phyloP scores from a whole-genome alignment of 1,284 basidiomycete species.

The Trametes pubescens region DNA sequence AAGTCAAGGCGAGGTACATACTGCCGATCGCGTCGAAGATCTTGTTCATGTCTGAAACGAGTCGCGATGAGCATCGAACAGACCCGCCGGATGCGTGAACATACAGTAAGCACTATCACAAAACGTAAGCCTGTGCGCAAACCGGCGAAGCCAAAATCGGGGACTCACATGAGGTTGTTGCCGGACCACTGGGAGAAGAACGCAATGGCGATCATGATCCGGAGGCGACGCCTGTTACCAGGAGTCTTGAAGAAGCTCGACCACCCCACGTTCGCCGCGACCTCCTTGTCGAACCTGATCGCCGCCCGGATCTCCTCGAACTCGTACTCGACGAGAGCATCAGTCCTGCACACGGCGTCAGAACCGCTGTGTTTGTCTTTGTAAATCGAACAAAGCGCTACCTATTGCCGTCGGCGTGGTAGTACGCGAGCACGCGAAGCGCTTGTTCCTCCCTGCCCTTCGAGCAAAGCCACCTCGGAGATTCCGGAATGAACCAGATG shows the following conservation, averaged over 20 bases:
- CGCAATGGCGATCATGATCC: slow-evolving; percentile 64
- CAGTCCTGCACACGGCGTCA: slow-evolving; percentile 43
- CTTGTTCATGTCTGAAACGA: slow-evolving; percentile 53
- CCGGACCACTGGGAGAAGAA: slow-evolving; percentile 75
- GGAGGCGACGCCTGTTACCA: slow-evolving; percentile 62
- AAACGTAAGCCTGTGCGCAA: neutral
- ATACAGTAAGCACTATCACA: slow-evolving; percentile 42
- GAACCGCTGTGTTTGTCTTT: neutral
- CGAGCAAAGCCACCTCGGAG: slow-evolving; percentile 65
- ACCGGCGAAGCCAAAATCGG: fast-evolving
- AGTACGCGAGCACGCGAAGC: slow-evolving; percentile 47
- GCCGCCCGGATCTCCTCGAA: slow-evolving; percentile 68
- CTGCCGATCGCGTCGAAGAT: slow-evolving; percentile 59
- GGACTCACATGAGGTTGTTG: slow-evolving; percentile 62
- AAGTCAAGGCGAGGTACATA: slow-evolving; percentile 26
- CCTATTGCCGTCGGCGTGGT: slow-evolving; percentile 62
- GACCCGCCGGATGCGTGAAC: neutral
- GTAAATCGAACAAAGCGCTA: slow-evolving; percentile 35
- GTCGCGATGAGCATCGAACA: neutral
- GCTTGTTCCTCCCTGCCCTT: slow-evolving; percentile 52
- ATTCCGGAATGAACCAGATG: slow-evolving; percentile 66
- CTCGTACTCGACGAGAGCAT: slow-evolving; percentile 68
- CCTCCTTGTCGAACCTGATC: slow-evolving; percentile 55
- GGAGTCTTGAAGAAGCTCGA: slow-evolving; percentile 55
- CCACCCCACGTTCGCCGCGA: slow-evolving; percentile 56